Evolutionary conservation across 2,329 filamentous ascomycete genomes (phyloP), one percentile per base, ranked within the genome.

Genomic region (Elsinoe perseae): DNA sequence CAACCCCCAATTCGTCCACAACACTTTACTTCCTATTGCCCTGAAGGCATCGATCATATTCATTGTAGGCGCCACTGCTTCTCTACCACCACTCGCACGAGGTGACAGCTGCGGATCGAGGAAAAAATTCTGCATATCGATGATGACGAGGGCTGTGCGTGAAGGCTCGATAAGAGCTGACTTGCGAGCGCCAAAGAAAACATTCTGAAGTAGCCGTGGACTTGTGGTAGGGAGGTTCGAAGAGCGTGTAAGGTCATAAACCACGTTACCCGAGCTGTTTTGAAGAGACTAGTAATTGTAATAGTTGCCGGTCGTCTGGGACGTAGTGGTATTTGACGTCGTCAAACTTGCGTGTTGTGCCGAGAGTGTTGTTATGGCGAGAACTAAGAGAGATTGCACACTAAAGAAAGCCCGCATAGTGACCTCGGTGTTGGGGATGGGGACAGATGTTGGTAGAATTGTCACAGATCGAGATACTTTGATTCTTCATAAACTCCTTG

Each of bases 71-170:
- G 56, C 50, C 20, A 52, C 30, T 10, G 48, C 30, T 12, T 16
- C 48, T 16, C 48, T 34, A 10, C 65, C 65, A 12, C 58, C 57
- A 9, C 57, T 63, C 0, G 66, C 66, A 21, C 48, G 44, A 1
- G 64, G 66, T 1, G 62, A 63, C 5, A 67, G 60, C 12, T 57
- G 56, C 7, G 65, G 64, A 53, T 68, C 64, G 14, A 67, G 61
- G 58, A 66, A 67, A 61, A 63, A 67, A 59, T 67, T 67, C 50
- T 67, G 65, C 65, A 66, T 66, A 56, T 66, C 65, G 23, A 67
- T 63, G 53, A 66, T 66, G 34, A 64, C 59, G 18, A 66, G 59
- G 1, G 64, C 65, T 1, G 61, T 59, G 5, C 65, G 60, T 42
- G 48, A 61, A 4, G 64, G 61, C 56, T 67, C 65, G 56, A 67